A percentile compares a stretch with the other conserved stretches of the same genome.
Conservation (phyloP, 2,329 filamentous ascomycete genomes). For the Trichoderma simmonsii region DNA sequence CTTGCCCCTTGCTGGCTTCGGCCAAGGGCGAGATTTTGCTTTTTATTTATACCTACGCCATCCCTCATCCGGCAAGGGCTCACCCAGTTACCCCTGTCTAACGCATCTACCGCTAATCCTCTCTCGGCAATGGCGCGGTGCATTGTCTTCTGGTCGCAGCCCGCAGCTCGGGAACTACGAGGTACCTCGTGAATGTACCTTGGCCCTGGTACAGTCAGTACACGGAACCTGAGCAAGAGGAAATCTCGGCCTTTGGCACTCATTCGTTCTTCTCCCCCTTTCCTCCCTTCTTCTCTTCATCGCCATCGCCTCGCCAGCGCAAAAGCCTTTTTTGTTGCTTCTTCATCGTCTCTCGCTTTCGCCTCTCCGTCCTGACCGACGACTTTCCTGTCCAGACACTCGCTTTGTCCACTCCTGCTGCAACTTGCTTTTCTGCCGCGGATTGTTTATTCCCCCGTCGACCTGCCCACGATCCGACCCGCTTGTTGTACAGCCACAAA, state of each 20-base stretch:
- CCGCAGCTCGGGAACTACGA: neutral
- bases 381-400: slow-evolving; percentile 15
- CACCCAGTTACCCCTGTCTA: slow-evolving; percentile 1
- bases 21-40: neutral
- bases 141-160: neutral
- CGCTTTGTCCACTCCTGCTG: slow-evolving; percentile 10
- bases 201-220: neutral
- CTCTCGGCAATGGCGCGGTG: neutral
- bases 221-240: neutral
- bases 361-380: slow-evolving; percentile 14
- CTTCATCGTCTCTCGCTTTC: slow-evolving; percentile 23
- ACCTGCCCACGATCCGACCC: slow-evolving; percentile 12
- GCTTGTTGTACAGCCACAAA: slow-evolving; percentile 17
- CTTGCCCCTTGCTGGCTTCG: neutral
- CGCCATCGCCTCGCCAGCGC: slow-evolving; percentile 3
- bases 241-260: slow-evolving; percentile 36
- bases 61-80: neutral
- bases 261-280: slow-evolving; percentile 38
- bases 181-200: neutral
- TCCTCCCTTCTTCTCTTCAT: slow-evolving; percentile 18
- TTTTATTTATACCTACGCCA: slow-evolving; percentile 11
- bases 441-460: neutral
- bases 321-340: neutral
- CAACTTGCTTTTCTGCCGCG: neutral
- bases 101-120: neutral